These are phyloP conservation scores for Capronia coronata DNA, from an alignment of 2,329 filamentous ascomycete genomes.

Conservation along the genomic window DNA sequence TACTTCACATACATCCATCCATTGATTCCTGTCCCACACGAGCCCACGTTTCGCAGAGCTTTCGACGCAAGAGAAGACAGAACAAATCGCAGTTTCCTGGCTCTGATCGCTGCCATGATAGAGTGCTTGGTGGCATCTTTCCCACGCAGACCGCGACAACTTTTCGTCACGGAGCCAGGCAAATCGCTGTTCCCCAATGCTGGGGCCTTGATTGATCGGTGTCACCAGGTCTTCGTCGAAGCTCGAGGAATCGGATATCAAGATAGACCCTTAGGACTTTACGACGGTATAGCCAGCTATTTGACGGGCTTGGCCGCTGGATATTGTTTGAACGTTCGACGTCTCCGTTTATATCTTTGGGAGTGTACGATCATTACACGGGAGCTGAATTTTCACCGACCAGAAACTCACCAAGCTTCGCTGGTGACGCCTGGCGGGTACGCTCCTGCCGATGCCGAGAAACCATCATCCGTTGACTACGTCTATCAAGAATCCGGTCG, in stretches of 20 bases:
- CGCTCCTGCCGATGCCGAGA: slow-evolving; percentile 15
- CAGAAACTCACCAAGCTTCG: slow-evolving; percentile 15
- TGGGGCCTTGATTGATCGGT: slow-evolving; percentile 39
- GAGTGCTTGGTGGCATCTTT: slow-evolving; percentile 41
- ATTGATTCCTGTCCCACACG: slow-evolving; percentile 42
- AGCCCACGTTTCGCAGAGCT: slow-evolving; percentile 41
- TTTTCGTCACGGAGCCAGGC: slow-evolving; percentile 36
- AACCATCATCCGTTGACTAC: slow-evolving; percentile 29
- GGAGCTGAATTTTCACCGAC: slow-evolving; percentile 36
- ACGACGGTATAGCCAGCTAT: slow-evolving; percentile 43
- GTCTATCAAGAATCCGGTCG: slow-evolving; percentile 46
- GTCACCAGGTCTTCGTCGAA: slow-evolving; percentile 40
- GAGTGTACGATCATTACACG: slow-evolving; percentile 41
- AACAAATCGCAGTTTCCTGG: slow-evolving; percentile 39
- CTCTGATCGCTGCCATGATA: slow-evolving; percentile 42
- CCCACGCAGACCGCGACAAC: slow-evolving; percentile 39
- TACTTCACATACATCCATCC: slow-evolving; percentile 46
- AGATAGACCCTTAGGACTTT: slow-evolving; percentile 38
- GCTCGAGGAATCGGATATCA: slow-evolving; percentile 42
- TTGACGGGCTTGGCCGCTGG: slow-evolving; percentile 38
- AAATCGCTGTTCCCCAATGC: slow-evolving; percentile 39
- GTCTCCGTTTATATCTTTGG: slow-evolving; percentile 39
- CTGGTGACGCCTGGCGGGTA: slow-evolving; percentile 27
- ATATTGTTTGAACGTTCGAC: slow-evolving; percentile 37
- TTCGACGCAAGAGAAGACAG: slow-evolving; percentile 40